Percentiles rank a stretch among this genome's conserved stretches.
Evolutionary conservation across 257 asterid genomes (phyloP).

Genomic region (Rehmannia glutinosa): DNA sequence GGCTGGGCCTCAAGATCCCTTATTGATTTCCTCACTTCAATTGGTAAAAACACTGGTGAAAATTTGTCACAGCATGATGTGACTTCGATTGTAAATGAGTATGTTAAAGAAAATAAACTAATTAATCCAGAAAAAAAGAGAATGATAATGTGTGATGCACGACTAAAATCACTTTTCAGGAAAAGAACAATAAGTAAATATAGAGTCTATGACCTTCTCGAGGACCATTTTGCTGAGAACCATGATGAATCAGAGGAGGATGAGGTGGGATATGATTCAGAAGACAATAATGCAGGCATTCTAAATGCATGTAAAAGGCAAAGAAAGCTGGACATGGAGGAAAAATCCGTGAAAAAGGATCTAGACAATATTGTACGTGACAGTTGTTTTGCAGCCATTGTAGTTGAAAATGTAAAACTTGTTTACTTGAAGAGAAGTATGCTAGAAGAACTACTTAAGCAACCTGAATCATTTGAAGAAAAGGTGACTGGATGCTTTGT

Average conservation of each 20-base stretch:
- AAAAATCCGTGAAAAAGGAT: slow-evolving; percentile 20
- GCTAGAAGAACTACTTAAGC: slow-evolving; percentile 46
- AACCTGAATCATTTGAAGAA: slow-evolving; percentile 53
- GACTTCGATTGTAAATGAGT: slow-evolving; percentile 38
- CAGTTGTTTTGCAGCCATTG: slow-evolving; percentile 52
- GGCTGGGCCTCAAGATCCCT: slow-evolving; percentile 88
- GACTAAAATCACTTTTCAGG: slow-evolving; percentile 45
- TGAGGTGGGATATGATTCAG: slow-evolving; percentile 31
- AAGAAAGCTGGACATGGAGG: slow-evolving; percentile 27
- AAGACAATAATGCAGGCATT: slow-evolving; percentile 16
- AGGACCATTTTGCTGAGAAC: slow-evolving; percentile 57
- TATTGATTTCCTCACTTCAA: slow-evolving; percentile 51
- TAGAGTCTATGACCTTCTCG: slow-evolving; percentile 49
- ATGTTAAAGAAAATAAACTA: slow-evolving; percentile 49
- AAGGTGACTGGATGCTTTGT: slow-evolving; percentile 75
- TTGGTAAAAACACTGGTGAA: slow-evolving; percentile 48
- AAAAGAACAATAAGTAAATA: slow-evolving; percentile 31
- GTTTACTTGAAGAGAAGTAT: slow-evolving; percentile 70
- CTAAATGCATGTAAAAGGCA: slow-evolving; percentile 25
- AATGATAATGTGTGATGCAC: slow-evolving; percentile 49
- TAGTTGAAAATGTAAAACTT: slow-evolving; percentile 63
- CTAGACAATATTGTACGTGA: slow-evolving; percentile 14
- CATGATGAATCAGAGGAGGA: slow-evolving; percentile 48
- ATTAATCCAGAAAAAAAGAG: slow-evolving; percentile 44
- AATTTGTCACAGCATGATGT: slow-evolving; percentile 55